Conservation (phyloP, 2,329 filamentous ascomycete species). For the Diaporthe vexans region DNA sequence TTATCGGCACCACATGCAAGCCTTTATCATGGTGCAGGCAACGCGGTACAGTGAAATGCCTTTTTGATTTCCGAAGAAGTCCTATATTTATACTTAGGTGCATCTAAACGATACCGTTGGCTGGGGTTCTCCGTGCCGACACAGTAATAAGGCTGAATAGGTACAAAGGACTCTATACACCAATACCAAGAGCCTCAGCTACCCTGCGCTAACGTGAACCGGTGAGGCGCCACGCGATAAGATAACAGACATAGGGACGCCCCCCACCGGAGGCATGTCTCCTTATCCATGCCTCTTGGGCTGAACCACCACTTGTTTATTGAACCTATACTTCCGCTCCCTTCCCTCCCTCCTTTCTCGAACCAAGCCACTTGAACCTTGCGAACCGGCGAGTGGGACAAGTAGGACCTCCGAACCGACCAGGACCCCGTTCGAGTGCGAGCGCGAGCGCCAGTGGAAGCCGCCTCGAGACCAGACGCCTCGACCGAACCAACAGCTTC, state of each 20-base stretch:
- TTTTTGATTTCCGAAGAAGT: neutral
- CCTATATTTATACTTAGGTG: neutral
- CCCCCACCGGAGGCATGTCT: constrained; percentile 24
- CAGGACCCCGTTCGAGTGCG: constrained; percentile 32
- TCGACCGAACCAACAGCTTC: neutral
- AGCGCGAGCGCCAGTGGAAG: constrained; percentile 28
- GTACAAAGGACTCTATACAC: neutral
- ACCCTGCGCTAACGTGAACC: constrained; percentile 30
- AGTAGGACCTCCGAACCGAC: neutral
- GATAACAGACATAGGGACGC: constrained; percentile 25
- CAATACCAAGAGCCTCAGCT: constrained; percentile 15
- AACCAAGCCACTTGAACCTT: neutral
- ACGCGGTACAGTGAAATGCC: neutral
- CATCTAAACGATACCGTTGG: neutral
- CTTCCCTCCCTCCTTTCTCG: neutral
- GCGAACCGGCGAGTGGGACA: neutral
- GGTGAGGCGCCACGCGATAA: constrained; percentile 32
- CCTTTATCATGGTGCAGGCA: neutral
- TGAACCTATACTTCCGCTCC: neutral
- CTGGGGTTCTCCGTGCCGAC: neutral
- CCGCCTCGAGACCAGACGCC: constrained; percentile 17
- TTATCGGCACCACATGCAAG: neutral
- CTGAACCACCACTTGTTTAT: constrained; percentile 18
- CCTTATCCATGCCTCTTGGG: constrained; percentile 18
- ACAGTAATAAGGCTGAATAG: neutral